Base-by-base conservation (phyloP, 306 rosid species). In the Sechiopsis laciniata region DNA sequence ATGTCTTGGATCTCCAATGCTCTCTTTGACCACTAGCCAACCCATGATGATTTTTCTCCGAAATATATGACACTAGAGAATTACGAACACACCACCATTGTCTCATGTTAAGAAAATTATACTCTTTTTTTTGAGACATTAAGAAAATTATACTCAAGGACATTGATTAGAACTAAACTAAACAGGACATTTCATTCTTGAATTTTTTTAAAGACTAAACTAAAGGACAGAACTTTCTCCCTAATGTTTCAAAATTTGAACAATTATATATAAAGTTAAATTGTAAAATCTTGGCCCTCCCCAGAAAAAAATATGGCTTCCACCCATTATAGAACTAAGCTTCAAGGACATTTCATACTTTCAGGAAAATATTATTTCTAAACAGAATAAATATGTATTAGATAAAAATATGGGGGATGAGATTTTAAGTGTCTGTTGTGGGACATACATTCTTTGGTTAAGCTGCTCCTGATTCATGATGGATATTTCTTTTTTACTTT, bases 381-480 rank as follows among this genome's bases (percentile, higher is more conserved):
- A 61, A 2, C 45, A 61, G 46, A 61, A 7, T 10, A 61, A 29
- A 61, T 22, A 14, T 7, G 19, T 37, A 29, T 61, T 29, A 24
- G 45, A 29, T 16, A 29, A 60, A 5, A 29, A n/a, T 19, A 69
- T 69, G n/a, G 58, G 52, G 17, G 12, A n/a, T 62, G 46, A 15
- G 17, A 32, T 62, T 32, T 60, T 5, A 24, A 14, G 42, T 26
- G 14, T 29, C 54, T 46, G 3, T 48, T 37, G 13, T 54, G 3
- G 9, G 8, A 42, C 48, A 42, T 26, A 67, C 14, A 50, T 65
- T 56, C 20, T 51, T 50, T 10, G 76, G 51, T 32, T 10, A 52
- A 52, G 2, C 75, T 51, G 60, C 22, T 29, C 73, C 52, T 74
- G 14, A 40, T 46, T 37, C 66, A 45, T 58, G 65, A 9, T 45